These are phyloP conservation scores for Takakia lepidozioides DNA, from an alignment of 225 moss, liverwort and hornwort genomes.

Conservation along the genomic window DNA sequence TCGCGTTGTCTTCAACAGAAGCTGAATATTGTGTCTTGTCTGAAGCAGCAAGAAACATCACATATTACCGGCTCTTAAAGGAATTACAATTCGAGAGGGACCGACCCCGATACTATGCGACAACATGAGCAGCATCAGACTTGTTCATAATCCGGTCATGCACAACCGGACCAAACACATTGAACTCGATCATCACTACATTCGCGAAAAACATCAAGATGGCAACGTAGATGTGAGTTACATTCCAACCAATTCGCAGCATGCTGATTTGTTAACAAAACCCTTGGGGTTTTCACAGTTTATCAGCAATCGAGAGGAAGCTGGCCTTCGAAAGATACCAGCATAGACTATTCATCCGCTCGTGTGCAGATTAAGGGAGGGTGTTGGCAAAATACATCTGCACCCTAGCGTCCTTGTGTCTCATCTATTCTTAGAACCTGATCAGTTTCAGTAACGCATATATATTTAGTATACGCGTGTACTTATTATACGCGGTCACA, in stretches of 20 bases:
- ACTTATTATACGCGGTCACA: too few relatives aligned
- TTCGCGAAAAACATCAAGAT: background rate
- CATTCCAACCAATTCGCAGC: background rate
- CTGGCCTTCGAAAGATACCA: background rate
- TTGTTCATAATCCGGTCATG: conserved; percentile 1
- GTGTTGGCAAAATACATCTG: too few relatives aligned
- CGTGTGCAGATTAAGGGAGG: too few relatives aligned
- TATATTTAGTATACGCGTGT: too few relatives aligned
- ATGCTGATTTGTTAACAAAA: conserved; percentile 6
- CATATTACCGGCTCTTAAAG: conserved; percentile 2
- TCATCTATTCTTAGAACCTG: too few relatives aligned
- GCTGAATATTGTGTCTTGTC: background rate
- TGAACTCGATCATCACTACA: conserved; percentile 3
- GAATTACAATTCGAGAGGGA: background rate
- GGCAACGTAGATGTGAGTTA: background rate
- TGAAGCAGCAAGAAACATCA: background rate
- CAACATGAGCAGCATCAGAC: background rate
- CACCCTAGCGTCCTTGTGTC: too few relatives aligned
- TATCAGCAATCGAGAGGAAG: conserved; percentile 1
- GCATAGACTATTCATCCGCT: too few relatives aligned
- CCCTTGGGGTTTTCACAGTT: background rate
- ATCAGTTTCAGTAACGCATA: too few relatives aligned
- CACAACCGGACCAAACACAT: conserved; percentile 5
- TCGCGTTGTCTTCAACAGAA: background rate
- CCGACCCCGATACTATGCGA: conserved; percentile 3